These are phyloP conservation scores for Umbilicus rupestris DNA, from an alignment of 164 flowering plant species.

Conservation along the genomic window DNA sequence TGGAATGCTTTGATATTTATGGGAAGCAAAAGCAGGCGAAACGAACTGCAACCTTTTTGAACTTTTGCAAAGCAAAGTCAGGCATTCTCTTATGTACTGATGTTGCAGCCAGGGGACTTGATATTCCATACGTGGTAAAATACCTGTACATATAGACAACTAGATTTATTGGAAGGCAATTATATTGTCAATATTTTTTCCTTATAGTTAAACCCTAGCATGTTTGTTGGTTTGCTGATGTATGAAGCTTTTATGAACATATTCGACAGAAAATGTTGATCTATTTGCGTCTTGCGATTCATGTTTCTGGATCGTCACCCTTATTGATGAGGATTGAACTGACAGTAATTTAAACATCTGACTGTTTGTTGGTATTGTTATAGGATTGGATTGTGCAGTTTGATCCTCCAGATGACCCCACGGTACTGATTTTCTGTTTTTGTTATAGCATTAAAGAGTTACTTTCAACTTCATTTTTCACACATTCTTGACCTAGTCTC, in stretches of 20 bases:
- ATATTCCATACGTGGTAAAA: constrained; percentile 88
- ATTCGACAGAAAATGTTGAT: not conserved
- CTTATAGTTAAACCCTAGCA: not conserved
- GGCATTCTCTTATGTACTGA: constrained; percentile 92
- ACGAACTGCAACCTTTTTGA: constrained; percentile 81
- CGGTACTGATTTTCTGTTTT: constrained; percentile 31
- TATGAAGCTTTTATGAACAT: not conserved
- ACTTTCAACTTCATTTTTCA: not conserved
- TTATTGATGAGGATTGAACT: too few relatives aligned
- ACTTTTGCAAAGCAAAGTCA: constrained; percentile 74
- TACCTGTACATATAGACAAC: not conserved
- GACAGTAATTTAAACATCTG: not conserved
- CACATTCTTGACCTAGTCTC: not conserved
- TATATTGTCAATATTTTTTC: not conserved
- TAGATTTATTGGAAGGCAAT: not conserved
- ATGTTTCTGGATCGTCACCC: too few relatives aligned
- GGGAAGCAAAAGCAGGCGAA: constrained; percentile 94
- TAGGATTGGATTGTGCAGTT: constrained; percentile 98
- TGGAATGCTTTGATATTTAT: constrained; percentile 84
- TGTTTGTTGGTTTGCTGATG: not conserved
- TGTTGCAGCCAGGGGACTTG: constrained; percentile 99
- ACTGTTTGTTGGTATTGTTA: constrained; percentile 9
- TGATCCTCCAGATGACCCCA: constrained; percentile 98
- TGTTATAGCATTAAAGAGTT: not conserved
- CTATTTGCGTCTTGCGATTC: not conserved